Base-by-base conservation (phyloP, 169 alveolate species). In the Amoebophrya sp. region DNA sequence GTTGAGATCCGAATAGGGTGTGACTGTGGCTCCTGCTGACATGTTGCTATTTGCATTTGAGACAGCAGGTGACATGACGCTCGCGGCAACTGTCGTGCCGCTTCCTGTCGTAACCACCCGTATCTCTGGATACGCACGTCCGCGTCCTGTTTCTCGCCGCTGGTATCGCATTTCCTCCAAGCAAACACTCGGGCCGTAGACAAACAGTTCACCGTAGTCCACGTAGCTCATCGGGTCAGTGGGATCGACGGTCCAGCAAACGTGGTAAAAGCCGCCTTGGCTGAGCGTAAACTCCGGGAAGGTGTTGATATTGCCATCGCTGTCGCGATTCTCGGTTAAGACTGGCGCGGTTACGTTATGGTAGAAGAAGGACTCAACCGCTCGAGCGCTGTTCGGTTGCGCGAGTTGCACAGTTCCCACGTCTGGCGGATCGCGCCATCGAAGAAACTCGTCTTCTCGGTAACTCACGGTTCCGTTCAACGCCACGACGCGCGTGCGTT, bases 391-490 rank as follows among this genome's bases (percentile, higher is more conserved):
- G 26, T 65, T 65, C 33, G 83, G 36, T 36, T 65, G 83, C 26
- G 0, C 26, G 39, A 65, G 83, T 26, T 65, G 83, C 2, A 65
- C 83, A 29, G 18, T 1, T 10, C 26, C n/a, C 83, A 65, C 3
- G 26, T 65, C 83, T 26, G 83, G 83, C 83, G 83, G 83, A 18
- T 65, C 83, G 12, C 83, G 83, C 83, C 83, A 65, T n/a, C n/a
- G n/a, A n/a, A n/a, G n/a, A n/a, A n/a, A n/a, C n/a, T n/a, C n/a
- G n/a, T n/a, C n/a, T n/a, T n/a, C n/a, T n/a, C n/a, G n/a, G n/a
- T n/a, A n/a, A n/a, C n/a, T n/a, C n/a, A n/a, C n/a, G n/a, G n/a
- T n/a, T n/a, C n/a, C n/a, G n/a, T n/a, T n/a, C n/a, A n/a, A n/a
- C n/a, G n/a, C n/a, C n/a, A n/a, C n/a, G n/a, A n/a, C n/a, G n/a